Evolutionary conservation across 257 asterid species (phyloP), one percentile per base, ranked within the genome.

Genomic region (Vinca minor): DNA sequence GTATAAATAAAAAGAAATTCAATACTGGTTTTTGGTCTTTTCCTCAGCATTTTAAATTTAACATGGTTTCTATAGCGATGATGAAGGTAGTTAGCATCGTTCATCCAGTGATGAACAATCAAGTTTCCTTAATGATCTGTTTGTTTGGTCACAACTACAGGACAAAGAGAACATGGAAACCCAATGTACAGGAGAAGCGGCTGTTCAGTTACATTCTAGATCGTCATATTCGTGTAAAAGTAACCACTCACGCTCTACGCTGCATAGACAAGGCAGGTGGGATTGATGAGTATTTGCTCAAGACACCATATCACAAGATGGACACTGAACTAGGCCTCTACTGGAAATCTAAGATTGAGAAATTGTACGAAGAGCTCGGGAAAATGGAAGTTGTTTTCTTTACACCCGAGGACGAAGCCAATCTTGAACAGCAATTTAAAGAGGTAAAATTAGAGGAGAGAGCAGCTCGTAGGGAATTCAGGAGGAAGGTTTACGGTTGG

Each of bases 201-300:
- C 96, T 92, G 55, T 92, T 89, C 86, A 92, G 96, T 80, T 89
- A 92, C 75, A 78, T 87, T 65, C 71, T 85, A 61, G 98, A 92
- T 66, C 85, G 95, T n/a, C 93, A 87, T 50, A 75, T 89, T 64
- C 91, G 95, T 9, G 82, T 89, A 46, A 89, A 92, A 76, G 95
- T 88, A 21, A 83, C 93, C 26, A 92, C 95, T 59, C 96, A 92
- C 64, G 96, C 98, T 1, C 78, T 92, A 12, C 93, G 98, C 20
- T 89, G 98, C 86, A 89, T 92, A 76, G 98, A 89, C 84, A 87
- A 82, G 84, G 98, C 94, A 15, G 96, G 98, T 17, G 98, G 98
- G 39, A 74, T 92, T 55, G 98, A 89, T 44, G 98, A 89, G 84
- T 89, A 92, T 79, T 66, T 92, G 79, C 81, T 92, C 64, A 92